phyloP scores from a whole-genome alignment of 257 asterid species.

The Agastache rugosa region DNA sequence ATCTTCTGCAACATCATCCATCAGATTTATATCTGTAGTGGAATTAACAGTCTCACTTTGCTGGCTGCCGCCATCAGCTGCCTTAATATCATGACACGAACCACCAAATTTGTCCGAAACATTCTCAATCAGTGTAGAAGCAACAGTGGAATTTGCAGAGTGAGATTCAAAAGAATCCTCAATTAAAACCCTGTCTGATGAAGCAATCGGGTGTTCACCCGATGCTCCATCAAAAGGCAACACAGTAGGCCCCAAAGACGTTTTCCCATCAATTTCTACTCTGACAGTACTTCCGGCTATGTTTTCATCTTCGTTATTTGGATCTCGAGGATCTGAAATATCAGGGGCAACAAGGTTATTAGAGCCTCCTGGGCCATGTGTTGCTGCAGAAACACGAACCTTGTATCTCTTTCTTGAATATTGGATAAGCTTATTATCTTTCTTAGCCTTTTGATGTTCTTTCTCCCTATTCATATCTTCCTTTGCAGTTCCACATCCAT shows the following conservation, averaged over 20 bases:
- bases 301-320: slow-evolving; percentile 32
- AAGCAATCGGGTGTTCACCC: slow-evolving; percentile 31
- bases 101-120: slow-evolving; percentile 29
- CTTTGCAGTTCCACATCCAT: slow-evolving; percentile 29
- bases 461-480: slow-evolving; percentile 39
- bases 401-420: slow-evolving; percentile 75
- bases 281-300: slow-evolving; percentile 10
- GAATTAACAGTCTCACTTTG: slow-evolving; percentile 41
- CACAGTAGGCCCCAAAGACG: slow-evolving; percentile 23
- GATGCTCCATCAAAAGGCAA: neutral
- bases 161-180: slow-evolving; percentile 35
- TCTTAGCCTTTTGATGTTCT: slow-evolving; percentile 41
- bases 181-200: slow-evolving; percentile 5
- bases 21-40: slow-evolving; percentile 34
- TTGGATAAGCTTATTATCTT: slow-evolving; percentile 57
- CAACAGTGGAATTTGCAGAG: slow-evolving; percentile 39
- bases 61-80: slow-evolving; percentile 37
- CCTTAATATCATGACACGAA: slow-evolving; percentile 37
- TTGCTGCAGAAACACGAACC: slow-evolving; percentile 43
- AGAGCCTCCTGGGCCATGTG: slow-evolving; percentile 35
- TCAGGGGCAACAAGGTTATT: slow-evolving; percentile 30
- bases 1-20: slow-evolving; percentile 34
- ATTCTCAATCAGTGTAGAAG: slow-evolving; percentile 36
- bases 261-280: slow-evolving; percentile 40
- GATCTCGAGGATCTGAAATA: slow-evolving; percentile 29